Evolutionary conservation across 1,139 yeast genomes (phyloP).

Genomic region (Hyphopichia khmerensis): DNA sequence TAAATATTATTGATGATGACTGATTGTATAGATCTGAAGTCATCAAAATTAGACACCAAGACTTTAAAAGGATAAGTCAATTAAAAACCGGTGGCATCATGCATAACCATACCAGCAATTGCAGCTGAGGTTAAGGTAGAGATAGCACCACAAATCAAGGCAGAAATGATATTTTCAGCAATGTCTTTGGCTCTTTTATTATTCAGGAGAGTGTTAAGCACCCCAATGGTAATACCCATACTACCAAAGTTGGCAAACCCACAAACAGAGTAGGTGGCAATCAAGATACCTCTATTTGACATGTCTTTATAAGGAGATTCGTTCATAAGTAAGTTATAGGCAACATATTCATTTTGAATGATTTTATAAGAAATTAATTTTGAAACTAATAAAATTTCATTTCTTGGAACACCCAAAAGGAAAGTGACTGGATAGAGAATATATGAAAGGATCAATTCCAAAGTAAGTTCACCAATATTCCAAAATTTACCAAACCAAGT

Average conservation of each 20-base stretch:
- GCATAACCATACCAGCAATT: slow-evolving; percentile 67
- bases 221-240: slow-evolving; percentile 64
- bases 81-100: slow-evolving; percentile 37
- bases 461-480: slow-evolving; percentile 52
- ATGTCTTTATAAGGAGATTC: slow-evolving; percentile 47
- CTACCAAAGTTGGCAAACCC: slow-evolving; percentile 68
- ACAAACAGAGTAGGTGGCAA: slow-evolving; percentile 65
- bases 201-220: slow-evolving; percentile 58
- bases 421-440: slow-evolving; percentile 62
- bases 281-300: slow-evolving; percentile 54
- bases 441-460: slow-evolving; percentile 60
- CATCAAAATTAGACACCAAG: too few relatives aligned
- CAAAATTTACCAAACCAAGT: slow-evolving; percentile 68
- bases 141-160: slow-evolving; percentile 55
- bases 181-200: slow-evolving; percentile 49
- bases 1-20: too few relatives aligned
- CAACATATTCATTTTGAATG: slow-evolving; percentile 66
- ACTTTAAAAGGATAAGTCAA: too few relatives aligned
- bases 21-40: too few relatives aligned
- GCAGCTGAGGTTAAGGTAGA: slow-evolving; percentile 62
- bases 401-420: slow-evolving; percentile 60
- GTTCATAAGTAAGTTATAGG: slow-evolving; percentile 45
- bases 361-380: slow-evolving; percentile 58
- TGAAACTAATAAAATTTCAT: slow-evolving; percentile 52
- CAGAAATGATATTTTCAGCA: slow-evolving; percentile 47